A percentile compares a stretch with the other conserved stretches of the same genome.
Evolutionary conservation across 2,329 filamentous ascomycete species (phyloP).

Genomic region (Fusarium hostae): DNA sequence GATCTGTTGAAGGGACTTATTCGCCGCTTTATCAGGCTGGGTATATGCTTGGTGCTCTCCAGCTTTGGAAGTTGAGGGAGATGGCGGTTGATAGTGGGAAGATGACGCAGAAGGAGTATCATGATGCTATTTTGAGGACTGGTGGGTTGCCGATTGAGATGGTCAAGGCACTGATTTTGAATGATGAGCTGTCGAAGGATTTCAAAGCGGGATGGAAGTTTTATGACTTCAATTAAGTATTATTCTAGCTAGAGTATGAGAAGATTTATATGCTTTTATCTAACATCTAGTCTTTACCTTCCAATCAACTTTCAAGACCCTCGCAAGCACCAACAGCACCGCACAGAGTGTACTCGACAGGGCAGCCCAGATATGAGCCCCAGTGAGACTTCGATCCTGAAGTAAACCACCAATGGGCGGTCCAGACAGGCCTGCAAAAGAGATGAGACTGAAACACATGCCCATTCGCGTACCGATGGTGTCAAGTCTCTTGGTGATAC

Average conservation of each 20-base stretch:
- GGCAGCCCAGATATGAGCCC: conserved; percentile 51
- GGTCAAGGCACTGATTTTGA: conserved; percentile 25
- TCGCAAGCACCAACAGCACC: conserved; percentile 24
- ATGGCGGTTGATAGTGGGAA: conserved; percentile 19
- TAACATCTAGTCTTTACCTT: conserved; percentile 30
- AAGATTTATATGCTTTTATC: background rate
- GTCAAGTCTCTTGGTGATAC: conserved; percentile 53
- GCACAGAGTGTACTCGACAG: conserved; percentile 45
- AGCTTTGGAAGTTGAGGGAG: conserved; percentile 30
- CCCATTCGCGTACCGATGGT: conserved; percentile 54
- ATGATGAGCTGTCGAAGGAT: conserved; percentile 17
- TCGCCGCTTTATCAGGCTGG: conserved; percentile 32
- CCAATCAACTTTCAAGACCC: conserved; percentile 37
- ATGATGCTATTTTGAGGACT: conserved; percentile 28
- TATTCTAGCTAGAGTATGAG: background rate
- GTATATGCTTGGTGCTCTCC: conserved; percentile 27
- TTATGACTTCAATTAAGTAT: conserved; percentile 28
- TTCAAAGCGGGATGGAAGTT: conserved; percentile 33
- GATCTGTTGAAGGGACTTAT: conserved; percentile 30
- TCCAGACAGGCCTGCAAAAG: conserved; percentile 52
- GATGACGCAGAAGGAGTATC: conserved; percentile 29
- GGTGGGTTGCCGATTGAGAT: conserved; percentile 30
- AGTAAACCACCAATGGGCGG: conserved; percentile 53
- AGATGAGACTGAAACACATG: conserved; percentile 55
- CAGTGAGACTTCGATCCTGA: conserved; percentile 39